Evolutionary conservation across 78 protist species (phyloP).

Genomic region (Dictyostelium purpureum): DNA sequence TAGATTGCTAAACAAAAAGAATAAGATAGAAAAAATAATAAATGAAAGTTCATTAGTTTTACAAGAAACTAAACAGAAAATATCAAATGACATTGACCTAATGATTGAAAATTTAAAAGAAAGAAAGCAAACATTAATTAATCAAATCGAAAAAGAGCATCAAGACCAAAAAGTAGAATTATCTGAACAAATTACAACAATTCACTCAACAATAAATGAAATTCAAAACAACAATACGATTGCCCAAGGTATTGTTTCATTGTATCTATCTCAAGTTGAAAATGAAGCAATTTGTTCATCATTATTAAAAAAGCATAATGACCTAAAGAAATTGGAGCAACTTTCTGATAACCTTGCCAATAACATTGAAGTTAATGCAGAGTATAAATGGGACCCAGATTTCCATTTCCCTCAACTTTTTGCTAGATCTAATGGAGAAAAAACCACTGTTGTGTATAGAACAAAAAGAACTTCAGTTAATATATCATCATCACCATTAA

Average conservation of each 20-base stretch:
- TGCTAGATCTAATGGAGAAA: neutral
- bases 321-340: conserved; percentile 20
- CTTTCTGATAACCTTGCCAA: conserved; percentile 14
- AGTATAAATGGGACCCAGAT: conserved; percentile 77
- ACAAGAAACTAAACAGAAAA: conserved; percentile 32
- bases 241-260: neutral
- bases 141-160: conserved; percentile 48
- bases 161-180: conserved; percentile 18
- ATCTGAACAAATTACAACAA: neutral
- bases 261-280: neutral
- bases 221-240: neutral
- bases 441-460: conserved; percentile 28
- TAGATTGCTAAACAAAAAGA: conserved; percentile 28
- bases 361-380: conserved; percentile 16
- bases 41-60: neutral
- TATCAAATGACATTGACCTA: conserved; percentile 25
- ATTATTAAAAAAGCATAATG: neutral
- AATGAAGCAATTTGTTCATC: neutral
- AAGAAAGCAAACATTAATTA: neutral
- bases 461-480: neutral
- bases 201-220: neutral
- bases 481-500: neutral
- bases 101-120: conserved; percentile 46
- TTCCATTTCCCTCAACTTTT: conserved; percentile 70
- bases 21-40: conserved; percentile 17